Base-by-base conservation (phyloP, 1,139 yeast genomes). In the Hanseniaspora gamundiae region DNA sequence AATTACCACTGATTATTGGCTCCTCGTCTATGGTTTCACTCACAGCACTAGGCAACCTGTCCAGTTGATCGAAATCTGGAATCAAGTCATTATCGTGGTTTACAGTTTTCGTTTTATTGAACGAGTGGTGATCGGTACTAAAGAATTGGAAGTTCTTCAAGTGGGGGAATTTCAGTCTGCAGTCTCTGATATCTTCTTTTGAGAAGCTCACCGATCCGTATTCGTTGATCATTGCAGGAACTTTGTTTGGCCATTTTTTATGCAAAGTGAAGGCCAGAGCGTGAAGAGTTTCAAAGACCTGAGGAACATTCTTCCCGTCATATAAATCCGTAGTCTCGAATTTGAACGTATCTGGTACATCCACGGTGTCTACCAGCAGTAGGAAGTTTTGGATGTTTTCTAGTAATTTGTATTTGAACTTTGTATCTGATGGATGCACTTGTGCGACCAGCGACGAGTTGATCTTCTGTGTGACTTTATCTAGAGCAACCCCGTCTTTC, bases 241-340 rank as follows among this genome's bases (percentile, higher is more conserved):
- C 78, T 20, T 52, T 52, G 3, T 53, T 46, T 26, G 56, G 53
- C 68, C 62, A 47, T 68, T 59, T 66, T 22, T 67, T 67, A 66
- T 56, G 61, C 76, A 75, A 53, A 80, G 70, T 65, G 78, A 78
- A 61, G 39, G 91, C 80, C 54, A 91, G 67, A 1, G 96, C 95
- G 64, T 91, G 96, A 38, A 91, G 67, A 55, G 97, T 87, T 60
- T 87, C 88, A 62, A 93, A 83, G 20, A 93, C 97, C 57, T 86
- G 88, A 19, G 98, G 97, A 20, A 88, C 75, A 56, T 91, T 85
- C 55, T 87, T 88, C 55, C 84, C 83, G 59, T 91, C 97, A 62
- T 87, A 93, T 38, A 91, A 69, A 63, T 91, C 99, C 2, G 95
- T 87, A 47, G 88, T 71, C 59, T 88, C 97, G 58, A 91, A 91